Conservation (phyloP, 768 basidiomycete species). For the Pleurotus eryngii region DNA sequence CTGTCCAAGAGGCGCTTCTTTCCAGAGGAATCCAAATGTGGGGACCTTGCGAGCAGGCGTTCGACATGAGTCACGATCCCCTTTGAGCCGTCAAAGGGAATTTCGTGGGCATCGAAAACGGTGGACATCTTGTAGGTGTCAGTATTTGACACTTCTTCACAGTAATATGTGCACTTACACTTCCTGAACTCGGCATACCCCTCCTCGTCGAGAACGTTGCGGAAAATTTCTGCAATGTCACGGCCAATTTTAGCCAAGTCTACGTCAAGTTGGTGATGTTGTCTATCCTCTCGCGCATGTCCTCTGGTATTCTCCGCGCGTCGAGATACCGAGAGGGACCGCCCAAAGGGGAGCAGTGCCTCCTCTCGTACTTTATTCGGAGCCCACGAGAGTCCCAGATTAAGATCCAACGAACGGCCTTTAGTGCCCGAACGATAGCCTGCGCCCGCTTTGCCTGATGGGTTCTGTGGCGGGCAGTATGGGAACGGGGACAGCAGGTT, state of each 20-base stretch:
- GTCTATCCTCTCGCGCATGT: slow-evolving; percentile 16
- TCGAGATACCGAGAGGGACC: slow-evolving; percentile 16
- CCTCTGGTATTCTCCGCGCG: slow-evolving; percentile 13
- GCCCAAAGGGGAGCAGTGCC: slow-evolving; percentile 49
- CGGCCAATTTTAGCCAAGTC: slow-evolving; percentile 33
- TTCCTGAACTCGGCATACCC: slow-evolving; percentile 54
- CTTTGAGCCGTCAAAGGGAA: slow-evolving; percentile 70
- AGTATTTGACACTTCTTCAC: slow-evolving; percentile 1
- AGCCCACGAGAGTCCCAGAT: slow-evolving; percentile 70
- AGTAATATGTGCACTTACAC: slow-evolving; percentile 41
- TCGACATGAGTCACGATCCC: slow-evolving; percentile 68
- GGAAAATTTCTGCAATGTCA: slow-evolving; percentile 47
- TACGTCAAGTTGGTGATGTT: slow-evolving; percentile 15
- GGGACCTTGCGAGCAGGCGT: slow-evolving; percentile 50
- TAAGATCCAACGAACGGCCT: slow-evolving; percentile 71
- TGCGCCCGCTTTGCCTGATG: slow-evolving; percentile 13
- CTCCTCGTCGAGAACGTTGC: slow-evolving; percentile 40
- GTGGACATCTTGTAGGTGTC: slow-evolving; percentile 52
- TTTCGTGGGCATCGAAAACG: slow-evolving; percentile 73
- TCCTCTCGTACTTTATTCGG: slow-evolving; percentile 65
- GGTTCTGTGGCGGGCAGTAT: slow-evolving; percentile 27
- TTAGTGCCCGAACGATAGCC: slow-evolving; percentile 48
- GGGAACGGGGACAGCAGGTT: slow-evolving; percentile 3
- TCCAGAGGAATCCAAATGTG: slow-evolving; percentile 41
- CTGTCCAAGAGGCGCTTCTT: slow-evolving; percentile 55